Percentiles rank a stretch among this genome's conserved stretches.
phyloP scores from a whole-genome alignment of 495 filamentous ascomycete species.

The Physcia stellaris region DNA sequence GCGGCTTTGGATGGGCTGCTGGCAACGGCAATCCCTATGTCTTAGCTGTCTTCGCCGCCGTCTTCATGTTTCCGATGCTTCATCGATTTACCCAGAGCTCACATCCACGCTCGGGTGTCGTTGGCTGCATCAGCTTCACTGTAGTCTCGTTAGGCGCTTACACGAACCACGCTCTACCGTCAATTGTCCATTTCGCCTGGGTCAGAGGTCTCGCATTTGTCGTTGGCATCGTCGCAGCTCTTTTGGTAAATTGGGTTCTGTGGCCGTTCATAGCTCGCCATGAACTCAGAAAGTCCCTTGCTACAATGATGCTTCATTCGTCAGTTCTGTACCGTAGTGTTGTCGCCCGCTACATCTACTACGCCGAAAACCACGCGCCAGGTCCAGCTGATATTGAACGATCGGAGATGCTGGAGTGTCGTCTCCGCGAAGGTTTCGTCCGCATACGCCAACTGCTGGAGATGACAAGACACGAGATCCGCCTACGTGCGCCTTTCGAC shows the following conservation, averaged over 20 bases:
- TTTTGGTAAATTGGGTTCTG: slow-evolving; percentile 42
- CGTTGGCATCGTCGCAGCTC: slow-evolving; percentile 33
- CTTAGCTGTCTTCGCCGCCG: slow-evolving; percentile 38
- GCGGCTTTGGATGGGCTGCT: slow-evolving; percentile 34
- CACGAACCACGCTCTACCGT: slow-evolving; percentile 17
- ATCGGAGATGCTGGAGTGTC: slow-evolving; percentile 45
- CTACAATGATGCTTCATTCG: slow-evolving; percentile 39
- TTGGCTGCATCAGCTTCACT: slow-evolving; percentile 42
- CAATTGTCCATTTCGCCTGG: slow-evolving; percentile 29
- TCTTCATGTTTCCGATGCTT: slow-evolving; percentile 44
- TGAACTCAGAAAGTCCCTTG: slow-evolving; percentile 40
- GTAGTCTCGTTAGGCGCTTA: slow-evolving; percentile 36
- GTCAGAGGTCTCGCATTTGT: slow-evolving; percentile 35
- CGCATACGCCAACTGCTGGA: slow-evolving; percentile 41
- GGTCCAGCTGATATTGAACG: slow-evolving; percentile 31
- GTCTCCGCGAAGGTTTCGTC: slow-evolving; percentile 44
- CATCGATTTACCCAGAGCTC: slow-evolving; percentile 41
- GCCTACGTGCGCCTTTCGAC: slow-evolving; percentile 42
- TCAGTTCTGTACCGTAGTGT: slow-evolving; percentile 40
- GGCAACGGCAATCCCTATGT: slow-evolving; percentile 37
- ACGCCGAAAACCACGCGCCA: slow-evolving; percentile 35
- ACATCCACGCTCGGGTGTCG: slow-evolving; percentile 38
- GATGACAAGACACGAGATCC: slow-evolving; percentile 43
- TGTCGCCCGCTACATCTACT: slow-evolving; percentile 45
- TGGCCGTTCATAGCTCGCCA: slow-evolving; percentile 48